phyloP scores from a whole-genome alignment of 495 filamentous ascomycete genomes.

The Penicilliopsis zonata region DNA sequence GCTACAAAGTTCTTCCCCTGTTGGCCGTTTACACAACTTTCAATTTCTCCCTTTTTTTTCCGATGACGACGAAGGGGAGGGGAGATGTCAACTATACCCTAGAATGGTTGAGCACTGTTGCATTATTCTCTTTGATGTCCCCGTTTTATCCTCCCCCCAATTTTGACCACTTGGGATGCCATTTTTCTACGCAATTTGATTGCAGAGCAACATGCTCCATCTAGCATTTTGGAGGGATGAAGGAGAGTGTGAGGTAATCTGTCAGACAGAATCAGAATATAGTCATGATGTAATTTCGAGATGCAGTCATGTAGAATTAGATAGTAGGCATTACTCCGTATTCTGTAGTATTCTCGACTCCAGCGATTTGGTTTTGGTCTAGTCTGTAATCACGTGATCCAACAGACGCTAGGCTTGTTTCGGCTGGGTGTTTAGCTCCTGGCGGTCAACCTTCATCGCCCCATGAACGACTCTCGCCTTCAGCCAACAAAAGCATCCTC shows the following conservation, averaged over 20 bases:
- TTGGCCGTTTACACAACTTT: slow-evolving; percentile 2
- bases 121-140: slow-evolving; percentile 7
- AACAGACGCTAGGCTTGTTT: too few species aligned
- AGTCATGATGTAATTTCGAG: too few species aligned
- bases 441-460: too few species aligned
- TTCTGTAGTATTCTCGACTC: too few species aligned
- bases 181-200: slow-evolving; percentile 11
- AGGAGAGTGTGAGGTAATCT: slow-evolving; percentile 2
- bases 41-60: slow-evolving; percentile 4
- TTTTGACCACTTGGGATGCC: slow-evolving; percentile 11
- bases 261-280: too few species aligned
- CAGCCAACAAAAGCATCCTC: too few species aligned
- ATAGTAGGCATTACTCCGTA: too few species aligned
- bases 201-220: slow-evolving; percentile 6
- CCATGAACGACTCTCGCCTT: too few species aligned
- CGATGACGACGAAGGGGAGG: slow-evolving; percentile 7
- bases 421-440: too few species aligned
- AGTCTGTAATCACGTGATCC: too few species aligned
- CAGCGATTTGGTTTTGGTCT: too few species aligned
- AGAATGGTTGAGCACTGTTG: slow-evolving; percentile 13
- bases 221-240: slow-evolving; percentile 5
- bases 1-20: slow-evolving; percentile 21
- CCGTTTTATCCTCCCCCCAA: neutral
- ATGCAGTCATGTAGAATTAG: too few species aligned
- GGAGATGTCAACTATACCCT: slow-evolving; percentile 12